phyloP scores from a whole-genome alignment of 1,139 yeast genomes.

The Yamadazyma pseudoaaseri region DNA sequence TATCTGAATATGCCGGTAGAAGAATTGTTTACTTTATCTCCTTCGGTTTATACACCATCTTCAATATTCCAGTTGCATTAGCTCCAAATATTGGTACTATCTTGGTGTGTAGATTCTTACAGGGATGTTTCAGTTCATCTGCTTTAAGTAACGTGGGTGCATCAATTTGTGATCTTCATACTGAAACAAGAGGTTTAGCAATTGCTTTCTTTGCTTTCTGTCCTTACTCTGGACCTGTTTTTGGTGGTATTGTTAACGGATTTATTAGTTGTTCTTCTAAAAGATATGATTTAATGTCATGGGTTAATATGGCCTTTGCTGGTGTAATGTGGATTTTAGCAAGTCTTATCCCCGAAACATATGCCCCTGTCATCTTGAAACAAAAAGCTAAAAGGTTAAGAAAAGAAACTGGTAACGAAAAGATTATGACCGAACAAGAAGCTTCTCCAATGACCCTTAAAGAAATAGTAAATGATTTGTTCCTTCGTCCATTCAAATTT shows the following conservation, averaged over 20 bases:
- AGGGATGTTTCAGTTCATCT: constrained; percentile 84
- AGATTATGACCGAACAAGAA: constrained; percentile 92
- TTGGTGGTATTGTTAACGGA: constrained; percentile 89
- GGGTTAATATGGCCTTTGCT: constrained; percentile 93
- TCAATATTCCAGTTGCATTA: constrained; percentile 87
- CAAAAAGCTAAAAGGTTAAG: constrained; percentile 67
- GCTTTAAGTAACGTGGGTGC: constrained; percentile 89
- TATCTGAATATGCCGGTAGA: constrained; percentile 84
- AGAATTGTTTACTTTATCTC: constrained; percentile 80
- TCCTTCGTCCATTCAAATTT: constrained; percentile 74
- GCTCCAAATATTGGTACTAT: constrained; percentile 82
- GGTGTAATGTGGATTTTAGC: constrained; percentile 76
- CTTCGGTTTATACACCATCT: constrained; percentile 67
- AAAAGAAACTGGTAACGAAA: constrained; percentile 74
- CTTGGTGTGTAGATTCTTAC: constrained; percentile 75
- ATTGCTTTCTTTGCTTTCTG: constrained; percentile 90
- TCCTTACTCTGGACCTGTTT: constrained; percentile 89
- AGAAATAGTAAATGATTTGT: constrained; percentile 65
- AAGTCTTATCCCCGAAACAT: constrained; percentile 77
- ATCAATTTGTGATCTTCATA: constrained; percentile 81
- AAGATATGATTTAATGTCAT: constrained; percentile 68
- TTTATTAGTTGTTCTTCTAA: constrained; percentile 71
- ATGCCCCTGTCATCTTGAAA: constrained; percentile 83
- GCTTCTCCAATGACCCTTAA: constrained; percentile 65
- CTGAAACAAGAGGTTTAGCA: constrained; percentile 80